Evolutionary conservation across 345 rosid genomes (phyloP).

Genomic region (Pelargonium nanum): DNA sequence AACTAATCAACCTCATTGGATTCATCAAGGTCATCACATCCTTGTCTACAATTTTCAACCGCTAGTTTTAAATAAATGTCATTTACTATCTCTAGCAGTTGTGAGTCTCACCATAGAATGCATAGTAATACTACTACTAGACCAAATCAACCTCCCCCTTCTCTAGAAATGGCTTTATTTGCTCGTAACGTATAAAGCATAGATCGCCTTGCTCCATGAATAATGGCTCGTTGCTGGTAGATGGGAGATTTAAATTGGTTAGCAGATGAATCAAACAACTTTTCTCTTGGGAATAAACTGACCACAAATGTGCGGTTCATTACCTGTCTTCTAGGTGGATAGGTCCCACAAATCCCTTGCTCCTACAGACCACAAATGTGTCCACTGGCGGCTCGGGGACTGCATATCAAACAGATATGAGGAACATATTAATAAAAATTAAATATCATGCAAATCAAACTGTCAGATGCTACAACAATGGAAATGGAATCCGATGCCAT

Average conservation of each 20-base stretch:
- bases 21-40: no score
- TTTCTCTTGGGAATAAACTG: not conserved
- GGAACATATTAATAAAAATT: not conserved
- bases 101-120: no score
- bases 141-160: not conserved
- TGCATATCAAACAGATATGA: constrained; percentile 10
- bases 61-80: no score
- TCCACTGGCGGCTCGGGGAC: constrained; percentile 60
- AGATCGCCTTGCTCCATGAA: not conserved
- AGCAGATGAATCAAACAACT: not conserved
- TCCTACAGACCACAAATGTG: constrained; percentile 61
- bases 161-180: not conserved
- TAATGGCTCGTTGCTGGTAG: not conserved
- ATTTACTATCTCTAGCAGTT: no score
- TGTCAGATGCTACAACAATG: no score
- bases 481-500: no score
- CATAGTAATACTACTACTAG: not conserved
- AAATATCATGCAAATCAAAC: not conserved
- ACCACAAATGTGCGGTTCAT: not conserved
- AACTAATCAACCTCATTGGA: no score
- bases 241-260: not conserved
- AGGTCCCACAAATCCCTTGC: constrained; percentile 45
- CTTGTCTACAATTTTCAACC: no score
- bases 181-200: not conserved
- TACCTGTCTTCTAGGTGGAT: constrained; percentile 29